Evolutionary conservation across 2,329 filamentous ascomycete species (phyloP).

Genomic region (Lasiodiplodia sp.): DNA sequence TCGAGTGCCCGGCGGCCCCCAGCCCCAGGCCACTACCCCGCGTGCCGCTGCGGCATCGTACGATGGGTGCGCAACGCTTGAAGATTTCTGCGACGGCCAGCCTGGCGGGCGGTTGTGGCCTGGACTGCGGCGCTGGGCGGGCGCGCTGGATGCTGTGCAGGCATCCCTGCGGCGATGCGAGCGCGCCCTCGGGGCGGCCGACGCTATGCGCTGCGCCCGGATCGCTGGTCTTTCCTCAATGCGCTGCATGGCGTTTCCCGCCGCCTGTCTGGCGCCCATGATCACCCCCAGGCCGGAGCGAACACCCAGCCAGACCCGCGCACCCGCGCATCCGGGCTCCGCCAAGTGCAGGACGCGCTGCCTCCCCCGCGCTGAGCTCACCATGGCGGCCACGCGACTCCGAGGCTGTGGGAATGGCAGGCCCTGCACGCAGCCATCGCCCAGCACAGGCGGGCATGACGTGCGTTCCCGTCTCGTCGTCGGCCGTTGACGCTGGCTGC

Average conservation of each 20-base stretch:
- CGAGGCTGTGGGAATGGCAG: slow-evolving; percentile 18
- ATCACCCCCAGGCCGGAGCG: slow-evolving; percentile 20
- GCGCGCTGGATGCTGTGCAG: slow-evolving; percentile 8
- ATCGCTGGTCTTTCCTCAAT: slow-evolving; percentile 22
- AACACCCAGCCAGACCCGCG: slow-evolving; percentile 18
- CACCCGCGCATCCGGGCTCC: slow-evolving; percentile 11
- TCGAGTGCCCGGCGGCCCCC: not conserved
- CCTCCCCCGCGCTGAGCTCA: slow-evolving; percentile 28
- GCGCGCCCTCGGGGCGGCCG: slow-evolving; percentile 13
- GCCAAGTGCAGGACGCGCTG: slow-evolving; percentile 21
- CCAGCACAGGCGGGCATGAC: slow-evolving; percentile 18
- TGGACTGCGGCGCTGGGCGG: slow-evolving; percentile 2
- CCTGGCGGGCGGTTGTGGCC: slow-evolving; percentile 18
- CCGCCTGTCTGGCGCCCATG: slow-evolving; percentile 20
- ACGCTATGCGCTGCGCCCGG: slow-evolving; percentile 16
- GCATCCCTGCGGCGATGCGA: slow-evolving; percentile 24
- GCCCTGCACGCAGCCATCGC: slow-evolving; percentile 27
- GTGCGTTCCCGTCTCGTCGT: slow-evolving; percentile 17
- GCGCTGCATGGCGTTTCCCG: slow-evolving; percentile 25
- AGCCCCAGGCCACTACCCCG: slow-evolving; percentile 18
- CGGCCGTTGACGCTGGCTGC: slow-evolving; percentile 1
- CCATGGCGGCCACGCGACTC: slow-evolving; percentile 29
- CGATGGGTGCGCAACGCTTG: slow-evolving; percentile 4
- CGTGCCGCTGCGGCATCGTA: slow-evolving; percentile 22
- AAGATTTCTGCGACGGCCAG: slow-evolving; percentile 6